A percentile compares a stretch with the other conserved stretches of the same genome.
These are phyloP conservation scores for Phytopythium litorale DNA, from an alignment of 352 stramenopile species.

Conservation along the genomic window DNA sequence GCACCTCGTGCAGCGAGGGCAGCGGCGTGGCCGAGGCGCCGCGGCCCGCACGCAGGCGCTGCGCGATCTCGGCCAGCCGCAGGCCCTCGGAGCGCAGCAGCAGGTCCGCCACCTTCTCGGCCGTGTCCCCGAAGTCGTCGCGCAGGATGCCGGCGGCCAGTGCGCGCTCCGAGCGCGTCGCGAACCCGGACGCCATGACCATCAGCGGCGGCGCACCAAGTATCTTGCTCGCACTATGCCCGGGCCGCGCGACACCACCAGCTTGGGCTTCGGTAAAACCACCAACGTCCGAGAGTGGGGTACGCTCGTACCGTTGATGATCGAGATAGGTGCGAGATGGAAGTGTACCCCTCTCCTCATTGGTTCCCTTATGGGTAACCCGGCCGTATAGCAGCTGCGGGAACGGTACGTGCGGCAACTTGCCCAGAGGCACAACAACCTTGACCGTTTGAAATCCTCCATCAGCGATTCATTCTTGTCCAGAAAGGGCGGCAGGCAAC, in stretches of 20 bases:
- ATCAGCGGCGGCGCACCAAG: neutral
- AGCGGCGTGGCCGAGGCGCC: conserved; percentile 19
- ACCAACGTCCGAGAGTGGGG: neutral
- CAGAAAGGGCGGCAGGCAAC: too few relatives aligned
- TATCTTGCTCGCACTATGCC: conserved; percentile 6
- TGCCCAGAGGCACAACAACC: too few relatives aligned
- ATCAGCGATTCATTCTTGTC: too few relatives aligned
- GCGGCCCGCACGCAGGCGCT: conserved; percentile 38
- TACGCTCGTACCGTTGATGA: neutral
- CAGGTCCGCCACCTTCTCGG: conserved; percentile 49
- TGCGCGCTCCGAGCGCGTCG: conserved; percentile 66
- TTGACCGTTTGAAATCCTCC: too few relatives aligned
- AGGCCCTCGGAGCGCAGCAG: conserved; percentile 70
- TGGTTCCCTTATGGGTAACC: neutral
- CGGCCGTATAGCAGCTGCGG: neutral
- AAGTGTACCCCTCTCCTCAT: neutral
- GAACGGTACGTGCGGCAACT: neutral
- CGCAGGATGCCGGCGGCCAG: conserved; percentile 71
- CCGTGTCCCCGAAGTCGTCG: conserved; percentile 76
- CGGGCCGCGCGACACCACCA: neutral
- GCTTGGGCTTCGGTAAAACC: neutral
- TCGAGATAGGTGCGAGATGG: neutral
- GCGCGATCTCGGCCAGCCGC: conserved; percentile 58
- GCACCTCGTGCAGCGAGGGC: conserved; percentile 50
- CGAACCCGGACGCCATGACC: conserved; percentile 26